These are phyloP conservation scores for Conidiobolus coronatus DNA, from an alignment of 371 early-diverging fungal genomes.

Conservation along the genomic window DNA sequence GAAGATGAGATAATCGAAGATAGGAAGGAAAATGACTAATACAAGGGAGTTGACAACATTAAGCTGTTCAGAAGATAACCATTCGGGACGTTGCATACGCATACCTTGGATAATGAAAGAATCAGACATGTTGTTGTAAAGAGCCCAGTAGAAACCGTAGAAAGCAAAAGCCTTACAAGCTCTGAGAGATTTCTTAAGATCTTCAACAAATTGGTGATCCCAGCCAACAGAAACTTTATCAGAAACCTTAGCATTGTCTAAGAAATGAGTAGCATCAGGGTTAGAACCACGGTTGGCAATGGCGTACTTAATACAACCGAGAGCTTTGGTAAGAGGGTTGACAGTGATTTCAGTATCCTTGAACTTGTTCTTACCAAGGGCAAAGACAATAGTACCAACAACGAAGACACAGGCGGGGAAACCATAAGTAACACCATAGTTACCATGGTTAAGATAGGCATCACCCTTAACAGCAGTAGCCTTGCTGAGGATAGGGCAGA, in stretches of 20 bases:
- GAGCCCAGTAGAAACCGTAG: constrained; percentile 60
- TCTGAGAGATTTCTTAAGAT: constrained; percentile 29
- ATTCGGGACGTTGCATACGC: constrained; percentile 27
- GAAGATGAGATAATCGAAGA: constrained; percentile 39
- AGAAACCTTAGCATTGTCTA: constrained; percentile 11
- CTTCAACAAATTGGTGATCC: constrained; percentile 50
- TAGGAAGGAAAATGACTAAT: constrained; percentile 41
- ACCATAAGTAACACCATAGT: constrained; percentile 26
- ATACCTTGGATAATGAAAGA: constrained; percentile 46
- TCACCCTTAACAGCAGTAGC: too few species aligned
- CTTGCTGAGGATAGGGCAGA: constrained; percentile 13
- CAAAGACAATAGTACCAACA: constrained; percentile 25
- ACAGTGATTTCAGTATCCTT: constrained; percentile 33
- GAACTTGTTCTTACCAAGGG: constrained; percentile 29
- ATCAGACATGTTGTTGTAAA: constrained; percentile 46
- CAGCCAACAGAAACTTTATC: constrained; percentile 16
- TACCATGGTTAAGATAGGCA: too few species aligned
- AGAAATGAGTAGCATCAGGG: too few species aligned
- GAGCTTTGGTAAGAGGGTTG: constrained; percentile 24
- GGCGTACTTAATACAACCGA: constrained; percentile 19
- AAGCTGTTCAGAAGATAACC: constrained; percentile 22
- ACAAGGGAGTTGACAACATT: constrained; percentile 22
- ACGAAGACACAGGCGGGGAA: constrained; percentile 43
- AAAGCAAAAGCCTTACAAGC: constrained; percentile 47
- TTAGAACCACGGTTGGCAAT: constrained; percentile 28